These are phyloP conservation scores for Cladobotryum mycophilum DNA, from an alignment of 2,329 filamentous ascomycete species.

Conservation along the genomic window DNA sequence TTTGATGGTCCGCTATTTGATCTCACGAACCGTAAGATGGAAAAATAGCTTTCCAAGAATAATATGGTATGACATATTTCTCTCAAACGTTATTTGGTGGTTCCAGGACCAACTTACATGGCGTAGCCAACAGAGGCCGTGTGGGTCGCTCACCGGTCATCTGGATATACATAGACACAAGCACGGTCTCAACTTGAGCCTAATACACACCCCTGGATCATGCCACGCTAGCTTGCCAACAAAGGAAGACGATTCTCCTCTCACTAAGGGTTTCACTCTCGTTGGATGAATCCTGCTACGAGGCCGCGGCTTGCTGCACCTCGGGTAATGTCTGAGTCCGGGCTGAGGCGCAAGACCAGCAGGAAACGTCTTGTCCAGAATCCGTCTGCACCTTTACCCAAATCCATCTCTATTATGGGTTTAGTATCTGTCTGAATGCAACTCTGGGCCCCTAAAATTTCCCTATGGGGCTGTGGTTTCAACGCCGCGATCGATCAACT, in stretches of 20 bases:
- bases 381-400: background rate
- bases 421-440: background rate
- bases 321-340: slow-evolving; percentile 3
- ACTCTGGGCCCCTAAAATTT: background rate
- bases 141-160: slow-evolving; percentile 1
- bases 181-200: slow-evolving; percentile 16
- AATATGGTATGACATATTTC: background rate
- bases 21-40: background rate
- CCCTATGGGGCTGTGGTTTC: background rate
- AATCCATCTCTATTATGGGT: no score
- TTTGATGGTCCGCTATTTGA: background rate
- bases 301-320: slow-evolving; percentile 7
- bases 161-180: slow-evolving; percentile 6
- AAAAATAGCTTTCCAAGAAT: background rate
- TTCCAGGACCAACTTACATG: background rate
- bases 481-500: background rate
- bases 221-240: slow-evolving; percentile 1
- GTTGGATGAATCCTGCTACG: slow-evolving; percentile 11
- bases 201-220: slow-evolving; percentile 11
- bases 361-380: slow-evolving; percentile 5
- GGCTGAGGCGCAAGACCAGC: slow-evolving; percentile 1
- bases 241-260: slow-evolving; percentile 7
- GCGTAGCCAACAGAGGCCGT: background rate
- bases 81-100: background rate
- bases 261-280: slow-evolving; percentile 15